Evolutionary conservation across 768 basidiomycete species (phyloP).

Genomic region (Piloderma croceum): DNA sequence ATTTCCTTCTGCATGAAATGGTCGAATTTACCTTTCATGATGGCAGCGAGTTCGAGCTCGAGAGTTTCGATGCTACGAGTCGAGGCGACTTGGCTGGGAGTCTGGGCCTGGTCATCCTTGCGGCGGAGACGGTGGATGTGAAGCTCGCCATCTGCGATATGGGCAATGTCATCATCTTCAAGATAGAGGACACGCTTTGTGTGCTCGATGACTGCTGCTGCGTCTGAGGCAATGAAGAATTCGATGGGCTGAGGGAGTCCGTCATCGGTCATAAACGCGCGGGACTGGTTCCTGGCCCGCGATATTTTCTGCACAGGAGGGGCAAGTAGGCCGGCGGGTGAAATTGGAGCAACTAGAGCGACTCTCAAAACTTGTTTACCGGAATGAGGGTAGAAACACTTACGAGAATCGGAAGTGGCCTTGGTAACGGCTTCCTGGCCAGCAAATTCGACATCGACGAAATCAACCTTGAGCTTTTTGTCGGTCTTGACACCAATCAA

Average conservation of each 20-base stretch:
- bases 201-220: slow-evolving; percentile 94
- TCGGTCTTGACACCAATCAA: slow-evolving; percentile 99
- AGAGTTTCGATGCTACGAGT: slow-evolving; percentile 97
- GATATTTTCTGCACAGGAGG: slow-evolving; percentile 65
- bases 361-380: too few relatives aligned
- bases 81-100: slow-evolving; percentile 54
- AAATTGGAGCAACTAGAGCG: slow-evolving; percentile 37
- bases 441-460: slow-evolving; percentile 95
- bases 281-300: slow-evolving; percentile 88
- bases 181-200: slow-evolving; percentile 98
- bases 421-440: slow-evolving; percentile 59
- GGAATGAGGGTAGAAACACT: slow-evolving; percentile 17
- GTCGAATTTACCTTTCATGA: slow-evolving; percentile 99
- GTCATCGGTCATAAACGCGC: slow-evolving; percentile 98
- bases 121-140: slow-evolving; percentile 98
- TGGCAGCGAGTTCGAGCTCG: slow-evolving; percentile 98
- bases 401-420: slow-evolving; percentile 36
- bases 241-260: slow-evolving; percentile 98
- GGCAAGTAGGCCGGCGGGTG: slow-evolving; percentile 59
- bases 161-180: slow-evolving; percentile 98
- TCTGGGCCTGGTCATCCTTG: slow-evolving; percentile 64
- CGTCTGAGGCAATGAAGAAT: slow-evolving; percentile 98
- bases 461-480: slow-evolving; percentile 99
- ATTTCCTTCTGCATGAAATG: slow-evolving; percentile 99
- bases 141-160: slow-evolving; percentile 93